Conservation (phyloP, 495 filamentous ascomycete species). For the Lasiosphaeris hirsuta region DNA sequence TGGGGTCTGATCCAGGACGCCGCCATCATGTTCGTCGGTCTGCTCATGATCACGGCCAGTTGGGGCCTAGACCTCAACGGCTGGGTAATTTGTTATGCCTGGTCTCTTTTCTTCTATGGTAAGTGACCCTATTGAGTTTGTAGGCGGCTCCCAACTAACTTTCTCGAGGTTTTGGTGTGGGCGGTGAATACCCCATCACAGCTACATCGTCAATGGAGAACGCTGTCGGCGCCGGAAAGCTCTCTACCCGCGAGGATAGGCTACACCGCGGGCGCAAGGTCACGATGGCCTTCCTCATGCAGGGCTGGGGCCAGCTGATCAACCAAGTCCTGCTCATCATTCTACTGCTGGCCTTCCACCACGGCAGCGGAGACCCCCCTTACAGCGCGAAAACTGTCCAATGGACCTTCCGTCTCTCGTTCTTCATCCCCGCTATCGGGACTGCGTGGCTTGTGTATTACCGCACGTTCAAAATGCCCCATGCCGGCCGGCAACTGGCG, state of each 20-base stretch:
- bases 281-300: constrained; percentile 91
- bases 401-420: constrained; percentile 82
- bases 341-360: constrained; percentile 76
- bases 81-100: constrained; percentile 91
- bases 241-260: constrained; percentile 86
- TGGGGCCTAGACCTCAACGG: constrained; percentile 82
- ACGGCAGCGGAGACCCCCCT: constrained; percentile 64
- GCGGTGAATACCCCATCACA: constrained; percentile 93
- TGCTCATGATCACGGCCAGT: constrained; percentile 79
- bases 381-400: constrained; percentile 69
- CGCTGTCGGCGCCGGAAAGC: constrained; percentile 73
- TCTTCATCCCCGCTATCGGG: constrained; percentile 78
- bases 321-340: constrained; percentile 86
- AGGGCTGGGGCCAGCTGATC: constrained; percentile 91
- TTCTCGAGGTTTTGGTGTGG: constrained; percentile 67
- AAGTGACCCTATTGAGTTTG: constrained; percentile 12
- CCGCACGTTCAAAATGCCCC: constrained; percentile 83
- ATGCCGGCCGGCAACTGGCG: constrained; percentile 64
- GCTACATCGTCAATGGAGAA: constrained; percentile 95
- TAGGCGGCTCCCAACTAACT: background rate
- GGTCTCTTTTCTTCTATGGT: constrained; percentile 87
- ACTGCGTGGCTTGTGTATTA: constrained; percentile 93
- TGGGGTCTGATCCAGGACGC: constrained; percentile 93
- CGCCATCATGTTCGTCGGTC: constrained; percentile 84
- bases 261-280: constrained; percentile 91